Percentiles rank a stretch among this genome's conserved stretches.
phyloP scores from a whole-genome alignment of 768 basidiomycete genomes.

The Xerocomus brunneocitrinus region DNA sequence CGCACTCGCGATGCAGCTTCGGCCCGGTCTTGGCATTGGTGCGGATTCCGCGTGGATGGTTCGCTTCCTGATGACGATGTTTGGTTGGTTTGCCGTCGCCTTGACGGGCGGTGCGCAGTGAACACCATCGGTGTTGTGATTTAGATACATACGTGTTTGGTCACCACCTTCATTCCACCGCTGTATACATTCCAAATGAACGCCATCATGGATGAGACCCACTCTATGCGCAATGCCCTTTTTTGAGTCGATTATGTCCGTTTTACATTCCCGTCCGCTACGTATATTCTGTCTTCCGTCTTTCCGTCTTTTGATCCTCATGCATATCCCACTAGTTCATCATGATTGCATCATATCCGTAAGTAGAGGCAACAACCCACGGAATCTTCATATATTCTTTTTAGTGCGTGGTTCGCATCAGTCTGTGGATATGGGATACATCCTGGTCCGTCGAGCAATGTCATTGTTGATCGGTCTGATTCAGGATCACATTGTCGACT shows the following conservation, averaged over 20 bases:
- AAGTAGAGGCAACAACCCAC: not conserved
- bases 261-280: not conserved
- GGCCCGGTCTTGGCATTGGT: slow-evolving; percentile 64
- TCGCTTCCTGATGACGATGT: slow-evolving; percentile 72
- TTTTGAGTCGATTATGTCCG: not conserved
- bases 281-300: not conserved
- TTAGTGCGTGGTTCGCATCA: not conserved
- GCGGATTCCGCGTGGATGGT: slow-evolving; percentile 79
- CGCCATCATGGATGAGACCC: not conserved
- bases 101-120: slow-evolving; percentile 35
- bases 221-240: not conserved
- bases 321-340: not conserved
- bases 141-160: not conserved
- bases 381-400: not conserved
- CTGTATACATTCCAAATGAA: not conserved
- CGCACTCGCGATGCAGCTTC: slow-evolving; percentile 73
- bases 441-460: not conserved
- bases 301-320: not conserved
- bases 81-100: slow-evolving; percentile 70
- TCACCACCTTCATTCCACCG: not conserved
- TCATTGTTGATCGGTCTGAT: not conserved
- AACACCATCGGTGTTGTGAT: slow-evolving; percentile 1
- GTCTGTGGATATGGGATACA: not conserved
- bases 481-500: not conserved
- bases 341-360: not conserved